Base-by-base conservation (phyloP, 2,329 filamentous ascomycete species). In the Diaporthe sp. region DNA sequence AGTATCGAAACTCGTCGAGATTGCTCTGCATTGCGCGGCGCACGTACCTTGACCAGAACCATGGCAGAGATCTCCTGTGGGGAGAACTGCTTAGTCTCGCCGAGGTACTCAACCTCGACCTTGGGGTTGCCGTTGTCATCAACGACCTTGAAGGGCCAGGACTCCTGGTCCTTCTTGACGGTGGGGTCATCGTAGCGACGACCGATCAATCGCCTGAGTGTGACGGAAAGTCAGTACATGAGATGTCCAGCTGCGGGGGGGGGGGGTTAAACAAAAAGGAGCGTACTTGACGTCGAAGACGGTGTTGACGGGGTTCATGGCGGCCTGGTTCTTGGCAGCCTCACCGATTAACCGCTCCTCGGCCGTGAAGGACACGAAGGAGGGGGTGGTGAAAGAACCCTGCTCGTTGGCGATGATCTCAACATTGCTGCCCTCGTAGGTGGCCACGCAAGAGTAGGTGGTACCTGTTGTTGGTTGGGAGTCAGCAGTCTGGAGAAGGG, bases 361-460 rank as follows among this genome's bases (percentile, higher is more conserved):
- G 84, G 96, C 93, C 86, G 95, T 98, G 93, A 99, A 99, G 83
- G 95, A 98, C 85, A 99, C 97, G 91, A 98, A 99, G 75, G 97
- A 98, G 81, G 97, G 97, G 79, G 97, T 98, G 85, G 97, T 98
- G 90, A 98, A 98, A 89, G 92, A 96, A 92, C 96, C 96, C 93
- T 98, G 96, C 92, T 98, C 96, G 90, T 98, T 98, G 94, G 96
- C 96, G 87, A 98, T 98, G 92, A 99, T 99, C 88, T 99, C 97
- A 87, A 98, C 96, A 93, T 98, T 98, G 91, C 92, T 96, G 87
- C 97, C 97, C 90, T 98, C 97, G 90, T 98, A 99, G 88, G 94
- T 97, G 89, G 97, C 97, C 90, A 98, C 97, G 89, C 97, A 99
- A 85, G 97, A 98, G 93, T 99, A 99, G 88, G 97, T 99, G 83